Percentiles rank a stretch among this genome's conserved stretches.
phyloP scores from a whole-genome alignment of 1,139 yeast genomes.

The Candida tetrigidarum region DNA sequence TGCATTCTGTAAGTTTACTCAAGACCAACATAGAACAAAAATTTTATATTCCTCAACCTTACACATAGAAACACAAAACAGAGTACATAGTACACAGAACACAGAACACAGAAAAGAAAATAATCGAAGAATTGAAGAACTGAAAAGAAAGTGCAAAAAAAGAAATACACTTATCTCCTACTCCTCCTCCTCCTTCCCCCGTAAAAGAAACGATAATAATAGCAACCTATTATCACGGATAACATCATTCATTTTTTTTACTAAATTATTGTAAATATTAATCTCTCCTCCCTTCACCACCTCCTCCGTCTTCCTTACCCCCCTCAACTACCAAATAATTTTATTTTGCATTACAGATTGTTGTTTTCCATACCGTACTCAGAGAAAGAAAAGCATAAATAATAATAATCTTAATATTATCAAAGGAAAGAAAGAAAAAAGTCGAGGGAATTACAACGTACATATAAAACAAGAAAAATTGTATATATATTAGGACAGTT shows the following conservation, averaged over 20 bases:
- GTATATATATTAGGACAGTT: neutral
- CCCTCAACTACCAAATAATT: neutral
- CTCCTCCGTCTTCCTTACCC: neutral
- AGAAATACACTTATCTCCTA: too few species aligned
- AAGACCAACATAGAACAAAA: conserved; percentile 5
- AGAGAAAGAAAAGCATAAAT: neutral
- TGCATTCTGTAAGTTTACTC: neutral
- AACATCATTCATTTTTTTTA: conserved; percentile 4
- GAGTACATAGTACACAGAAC: neutral
- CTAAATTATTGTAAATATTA: neutral
- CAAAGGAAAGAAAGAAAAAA: too few species aligned
- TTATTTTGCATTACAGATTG: conserved; percentile 1
- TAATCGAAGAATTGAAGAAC: too few species aligned
- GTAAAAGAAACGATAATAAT: conserved; percentile 4
- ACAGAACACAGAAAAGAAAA: neutral
- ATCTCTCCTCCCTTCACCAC: neutral
- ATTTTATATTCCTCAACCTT: neutral
- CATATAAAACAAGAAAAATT: too few species aligned
- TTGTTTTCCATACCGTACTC: neutral
- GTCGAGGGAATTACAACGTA: too few species aligned
- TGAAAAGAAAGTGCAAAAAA: too few species aligned
- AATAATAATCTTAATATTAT: too few species aligned
- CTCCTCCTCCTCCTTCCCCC: too few species aligned
- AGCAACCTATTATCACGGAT: conserved; percentile 1
- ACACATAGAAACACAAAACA: neutral